Base-by-base conservation (phyloP, 257 asterid genomes). In the Solanum dulcamara region DNA sequence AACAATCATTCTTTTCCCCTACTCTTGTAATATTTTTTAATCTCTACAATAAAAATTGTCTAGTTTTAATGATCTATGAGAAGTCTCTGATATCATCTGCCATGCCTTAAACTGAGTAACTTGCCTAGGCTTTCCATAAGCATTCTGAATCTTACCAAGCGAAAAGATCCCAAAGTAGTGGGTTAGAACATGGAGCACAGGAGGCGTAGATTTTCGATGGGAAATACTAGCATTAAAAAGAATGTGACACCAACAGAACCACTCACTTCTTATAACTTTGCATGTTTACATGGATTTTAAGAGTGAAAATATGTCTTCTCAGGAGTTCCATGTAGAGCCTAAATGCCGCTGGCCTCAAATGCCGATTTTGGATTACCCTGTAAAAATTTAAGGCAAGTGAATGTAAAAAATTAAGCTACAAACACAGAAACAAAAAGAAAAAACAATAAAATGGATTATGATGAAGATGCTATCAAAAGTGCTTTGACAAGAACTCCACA, bases 281-380 rank as follows among this genome's bases (percentile, higher is more conserved):
- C 85, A 94, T 80, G 62, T 86, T 86, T 62, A 93, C 84, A 87
- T 88, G 85, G 84, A 89, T 92, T 88, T 94, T 91, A 84, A 92
- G 92, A 9, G 87, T 84, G 90, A 96, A 96, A 71, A 92, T 90
- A 57, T 95, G 95, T 35, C 91, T 85, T 87, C 91, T 95, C 40
- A 94, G 90, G 88, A 96, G 98, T 86, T 96, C 99, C 98, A 96
- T 88, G 81, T 94, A 95, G 30, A 96, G 93, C 88, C 98, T 92
- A 91, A 89, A 96, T 38, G 99, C 97, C 62, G 96, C 97, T 55
- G 99, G 99, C 88, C 89, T 88, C 46, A 92, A 89, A 66, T 68
- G 90, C n/a, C 99, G 89, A 83, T 88, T 85, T 48, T 97, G 97
- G 86, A 94, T 94, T 60, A 92, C 97, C 94, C 99, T 96, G 95